Evolutionary conservation across 2,329 filamentous ascomycete species (phyloP), one percentile per base, ranked within the genome.

Genomic region (Daldinia sp.): DNA sequence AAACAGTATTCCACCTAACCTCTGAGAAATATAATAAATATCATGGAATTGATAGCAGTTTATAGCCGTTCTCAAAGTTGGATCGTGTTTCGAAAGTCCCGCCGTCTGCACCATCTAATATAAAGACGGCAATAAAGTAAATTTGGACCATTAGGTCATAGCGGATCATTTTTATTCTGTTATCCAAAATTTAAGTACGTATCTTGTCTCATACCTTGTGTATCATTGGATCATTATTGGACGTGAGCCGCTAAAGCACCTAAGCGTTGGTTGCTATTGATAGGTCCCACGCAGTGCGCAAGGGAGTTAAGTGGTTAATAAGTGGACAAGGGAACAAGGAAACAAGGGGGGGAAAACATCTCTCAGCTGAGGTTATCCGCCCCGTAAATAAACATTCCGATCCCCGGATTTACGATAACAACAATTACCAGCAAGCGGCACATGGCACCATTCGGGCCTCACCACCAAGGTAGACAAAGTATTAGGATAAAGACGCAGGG

Each of bases 301-400:
- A 50, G 35, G n/a, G n/a, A n/a, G n/a, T n/a, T n/a, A n/a, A n/a
- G n/a, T n/a, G n/a, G n/a, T n/a, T n/a, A n/a, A n/a, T n/a, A n/a
- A n/a, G n/a, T n/a, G n/a, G n/a, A n/a, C n/a, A n/a, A n/a, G n/a
- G n/a, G n/a, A n/a, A n/a, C n/a, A n/a, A n/a, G n/a, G n/a, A n/a
- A n/a, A n/a, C n/a, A n/a, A n/a, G n/a, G n/a, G 49, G 23, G 45
- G 49, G 41, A 35, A 4, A 13, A 10, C n/a, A n/a, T 19, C 21
- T 51, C 29, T 54, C 55, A 63, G 64, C 64, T 66, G 50, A 61
- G 34, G 30, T 47, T 30, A 58, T 47, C 27, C 34, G 48, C 62
- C 57, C 61, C 61, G 70, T 72, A 72, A 72, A 72, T 70, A 72
- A 72, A 72, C 70, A 71, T 71, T 69, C 65, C 70, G 66, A 68